Evolutionary conservation across 1,284 basidiomycete genomes (phyloP), one percentile per base, ranked within the genome.

Genomic region (Moniliella sp.): DNA sequence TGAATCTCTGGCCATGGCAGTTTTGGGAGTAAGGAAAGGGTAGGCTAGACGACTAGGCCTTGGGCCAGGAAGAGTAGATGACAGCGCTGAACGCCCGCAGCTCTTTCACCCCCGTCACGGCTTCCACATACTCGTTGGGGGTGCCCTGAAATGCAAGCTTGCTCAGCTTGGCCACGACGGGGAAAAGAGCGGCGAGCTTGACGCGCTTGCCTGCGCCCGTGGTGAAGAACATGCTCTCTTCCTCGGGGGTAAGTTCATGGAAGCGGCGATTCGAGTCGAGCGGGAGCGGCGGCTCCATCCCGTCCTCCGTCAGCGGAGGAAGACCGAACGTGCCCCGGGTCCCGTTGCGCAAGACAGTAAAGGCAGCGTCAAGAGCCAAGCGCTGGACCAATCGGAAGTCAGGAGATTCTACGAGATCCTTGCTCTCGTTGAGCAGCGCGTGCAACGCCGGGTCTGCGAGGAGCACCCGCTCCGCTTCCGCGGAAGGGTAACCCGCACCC

Each of bases 91-190:
- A 61, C 18, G 66, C 69, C 11, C 59, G 53, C 13, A 70, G 57
- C 43, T 69, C 69, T 31, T 63, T 62, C 18, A 66, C 45, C 2
- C 63, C 62, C 40, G 62, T 58, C 28, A 68, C 40, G 11, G 62
- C 78, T 62, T 84, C 79, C 15, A 82, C 70, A 46, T 82, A 66
- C 58, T 78, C 76, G 61, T 81, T 84, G 14, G 80, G 78, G 28
- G 77, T 58, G 5, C 70, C 71, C 35, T 74, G 69, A 32, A 81
- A 57, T 19, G 76, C 75, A 28, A 73, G 43, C 42, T 73, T 70
- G 49, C 74, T 75, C 74, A 79, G 80, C 36, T 72, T 65, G 30
- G 77, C 72, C 25, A 84, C 63, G 1, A 73, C 74, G 3, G 80
- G 82, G 13, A 86, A 64, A 38, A 84, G 61, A 9, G 72, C 71